These are phyloP conservation scores for Neocallimastix lanati DNA, from an alignment of 192 early-diverging fungal species.

Conservation along the genomic window DNA sequence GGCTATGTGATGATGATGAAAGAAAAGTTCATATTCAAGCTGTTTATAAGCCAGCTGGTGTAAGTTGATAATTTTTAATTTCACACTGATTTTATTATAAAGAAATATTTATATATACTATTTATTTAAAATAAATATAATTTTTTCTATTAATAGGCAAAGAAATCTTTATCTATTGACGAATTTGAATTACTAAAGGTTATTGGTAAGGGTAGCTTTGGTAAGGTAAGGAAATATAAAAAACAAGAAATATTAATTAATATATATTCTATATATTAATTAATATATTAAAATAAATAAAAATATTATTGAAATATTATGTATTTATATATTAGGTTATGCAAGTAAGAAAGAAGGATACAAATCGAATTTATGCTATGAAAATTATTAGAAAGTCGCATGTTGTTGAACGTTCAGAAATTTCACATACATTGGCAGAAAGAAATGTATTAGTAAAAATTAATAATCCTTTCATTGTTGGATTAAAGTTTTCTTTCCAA, in stretches of 20 bases:
- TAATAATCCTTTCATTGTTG: conserved; percentile 48
- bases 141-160: neutral
- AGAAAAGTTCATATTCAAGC: neutral
- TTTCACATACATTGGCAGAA: conserved; percentile 86
- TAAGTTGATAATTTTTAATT: too few relatives aligned
- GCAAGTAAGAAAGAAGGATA: conserved; percentile 83
- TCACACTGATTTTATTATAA: too few relatives aligned
- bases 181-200: conserved; percentile 88
- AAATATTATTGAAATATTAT: too few relatives aligned
- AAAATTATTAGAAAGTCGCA: conserved; percentile 85
- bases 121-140: too few relatives aligned
- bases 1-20: neutral
- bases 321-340: too few relatives aligned
- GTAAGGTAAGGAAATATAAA: conserved; percentile 35
- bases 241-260: too few relatives aligned
- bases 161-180: conserved; percentile 53
- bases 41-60: neutral
- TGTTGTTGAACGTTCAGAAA: conserved; percentile 81
- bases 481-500: conserved; percentile 44
- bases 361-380: conserved; percentile 91
- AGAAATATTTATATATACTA: too few relatives aligned
- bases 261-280: too few relatives aligned
- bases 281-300: too few relatives aligned
- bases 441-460: conserved; percentile 75
- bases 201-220: conserved; percentile 92